Conservation (phyloP, 768 basidiomycete genomes). For the Pulveroboletus sp. region DNA sequence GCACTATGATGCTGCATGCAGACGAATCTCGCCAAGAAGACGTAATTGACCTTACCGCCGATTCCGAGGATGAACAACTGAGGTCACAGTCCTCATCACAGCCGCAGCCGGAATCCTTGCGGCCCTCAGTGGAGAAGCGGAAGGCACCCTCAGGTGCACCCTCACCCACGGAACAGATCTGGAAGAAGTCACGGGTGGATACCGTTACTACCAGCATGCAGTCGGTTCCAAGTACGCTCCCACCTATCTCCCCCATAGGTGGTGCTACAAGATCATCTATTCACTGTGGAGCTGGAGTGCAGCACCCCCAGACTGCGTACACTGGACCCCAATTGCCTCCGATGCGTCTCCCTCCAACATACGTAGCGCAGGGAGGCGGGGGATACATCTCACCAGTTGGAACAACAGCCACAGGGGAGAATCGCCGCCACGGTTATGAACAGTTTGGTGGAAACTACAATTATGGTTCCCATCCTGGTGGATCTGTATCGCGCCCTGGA, state of each 20-base stretch:
- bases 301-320: conserved; percentile 18
- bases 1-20: conserved; percentile 7
- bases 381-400: conserved; percentile 24
- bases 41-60: conserved; percentile 84
- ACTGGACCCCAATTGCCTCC: conserved; percentile 26
- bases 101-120: conserved; percentile 30
- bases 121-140: conserved; percentile 49
- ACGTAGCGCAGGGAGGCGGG: conserved; percentile 15
- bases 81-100: conserved; percentile 23
- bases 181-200: conserved; percentile 63
- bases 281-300: conserved; percentile 14
- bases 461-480: conserved; percentile 19
- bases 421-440: conserved; percentile 22
- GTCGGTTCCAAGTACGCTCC: conserved; percentile 12
- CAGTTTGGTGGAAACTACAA: conserved; percentile 23
- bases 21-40: conserved; percentile 39
- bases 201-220: conserved; percentile 11
- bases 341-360: conserved; percentile 24
- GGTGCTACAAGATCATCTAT: conserved; percentile 10
- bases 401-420: conserved; percentile 14
- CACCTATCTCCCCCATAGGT: conserved; percentile 26
- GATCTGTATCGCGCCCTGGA: conserved; percentile 22
- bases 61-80: conserved; percentile 70
- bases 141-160: conserved; percentile 50
- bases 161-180: conserved; percentile 63